Conservation (phyloP, 306 rosid species). For the Aeschynomene evenia region DNA sequence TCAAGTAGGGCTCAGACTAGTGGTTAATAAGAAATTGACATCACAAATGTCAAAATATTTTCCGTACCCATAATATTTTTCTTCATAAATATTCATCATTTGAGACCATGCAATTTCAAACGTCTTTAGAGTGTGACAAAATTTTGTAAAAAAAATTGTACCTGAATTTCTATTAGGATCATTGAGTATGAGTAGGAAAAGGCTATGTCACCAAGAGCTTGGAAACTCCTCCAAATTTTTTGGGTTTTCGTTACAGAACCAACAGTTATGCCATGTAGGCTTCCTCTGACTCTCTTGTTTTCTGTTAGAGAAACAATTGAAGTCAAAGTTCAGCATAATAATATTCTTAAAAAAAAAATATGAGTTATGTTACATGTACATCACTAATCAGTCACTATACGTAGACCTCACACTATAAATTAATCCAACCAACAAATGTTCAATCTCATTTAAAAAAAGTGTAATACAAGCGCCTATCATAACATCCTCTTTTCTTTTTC, state of each 20-base stretch:
- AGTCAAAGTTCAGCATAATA: conserved; percentile 14
- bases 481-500: too few relatives aligned
- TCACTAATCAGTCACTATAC: too few relatives aligned
- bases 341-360: background rate
- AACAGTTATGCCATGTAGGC: conserved; percentile 40
- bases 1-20: too few relatives aligned
- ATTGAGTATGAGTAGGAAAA: conserved; percentile 52
- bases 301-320: conserved; percentile 24
- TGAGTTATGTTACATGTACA: background rate
- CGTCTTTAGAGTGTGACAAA: background rate
- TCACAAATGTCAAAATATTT: too few relatives aligned
- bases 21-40: too few relatives aligned
- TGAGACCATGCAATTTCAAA: background rate
- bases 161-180: conserved; percentile 56
- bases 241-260: conserved; percentile 30
- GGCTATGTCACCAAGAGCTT: conserved; percentile 53
- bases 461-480: too few relatives aligned
- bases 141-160: background rate
- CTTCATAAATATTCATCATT: background rate
- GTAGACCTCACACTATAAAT: too few relatives aligned
- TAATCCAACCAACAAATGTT: too few relatives aligned
- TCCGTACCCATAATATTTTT: too few relatives aligned
- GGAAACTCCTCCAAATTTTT: conserved; percentile 45
- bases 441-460: too few relatives aligned
- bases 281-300: conserved; percentile 33